Evolutionary conservation across 164 flowering plant genomes (phyloP), one percentile per base, ranked within the genome.

Genomic region (Nelumbo lutea): DNA sequence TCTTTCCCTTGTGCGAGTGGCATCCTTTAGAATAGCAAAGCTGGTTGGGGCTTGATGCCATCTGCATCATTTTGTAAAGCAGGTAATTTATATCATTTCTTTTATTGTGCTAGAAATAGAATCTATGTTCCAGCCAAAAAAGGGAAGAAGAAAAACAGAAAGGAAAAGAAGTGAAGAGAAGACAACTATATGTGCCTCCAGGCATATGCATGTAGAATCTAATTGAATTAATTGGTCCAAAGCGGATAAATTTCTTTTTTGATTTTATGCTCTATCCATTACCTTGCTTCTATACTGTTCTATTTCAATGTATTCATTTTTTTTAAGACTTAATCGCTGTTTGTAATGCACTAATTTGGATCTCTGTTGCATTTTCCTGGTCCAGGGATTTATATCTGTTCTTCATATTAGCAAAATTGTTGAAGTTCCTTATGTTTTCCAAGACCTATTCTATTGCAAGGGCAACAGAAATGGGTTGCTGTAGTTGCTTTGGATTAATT

Each of bases 401-500:
- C 2, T 38, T 63, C 60, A 46, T 72, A 61, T 2, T 6, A 5
- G 15, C 9, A 15, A 59, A 42, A 13, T 64, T 44, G 61, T 61
- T 71, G 41, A 52, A 65, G 67, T 59, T 68, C 65, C 62, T 47
- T 62, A 75, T 78, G 80, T 59, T 75, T 50, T 51, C 46, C n/a
- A 76, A 78, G 75, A 74, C 74, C 45, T 53, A 68, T 76, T 81
- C 79, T n/a, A n/a, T 83, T 65, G 76, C 73, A 5, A 67, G 71
- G 75, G 68, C 80, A 48, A 51, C 69, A 45, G 79, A 83, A 73
- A 89, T 91, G 89, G 91, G 87, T 10, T 88, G 93, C 68, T 88
- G 87, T 75, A 80, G 87, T 67, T 91, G 97, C 72, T 88, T 91
- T 76, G 97, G 96, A 40, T 85, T 86, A 43, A 62, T 76, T 45